Percentiles rank a stretch among this genome's conserved stretches.
These are phyloP conservation scores for Bipolaris oryzae DNA, from an alignment of 2,329 filamentous ascomycete genomes.

Conservation along the genomic window DNA sequence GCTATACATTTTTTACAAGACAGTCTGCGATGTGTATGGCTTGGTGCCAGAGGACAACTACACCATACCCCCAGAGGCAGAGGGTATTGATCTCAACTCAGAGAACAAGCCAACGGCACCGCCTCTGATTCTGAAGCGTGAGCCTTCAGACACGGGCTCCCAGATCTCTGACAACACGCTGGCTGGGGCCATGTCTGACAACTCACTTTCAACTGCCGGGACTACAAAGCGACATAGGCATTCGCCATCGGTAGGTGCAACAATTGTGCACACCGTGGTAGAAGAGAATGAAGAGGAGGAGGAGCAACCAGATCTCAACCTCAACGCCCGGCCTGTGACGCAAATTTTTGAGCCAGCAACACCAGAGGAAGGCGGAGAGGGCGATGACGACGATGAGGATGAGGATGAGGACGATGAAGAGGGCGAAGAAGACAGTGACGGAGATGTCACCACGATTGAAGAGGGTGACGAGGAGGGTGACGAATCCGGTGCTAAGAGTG, in stretches of 20 bases:
- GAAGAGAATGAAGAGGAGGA: constrained; percentile 80
- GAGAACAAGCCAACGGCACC: constrained; percentile 53
- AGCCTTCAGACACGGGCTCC: constrained; percentile 33
- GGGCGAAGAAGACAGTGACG: constrained; percentile 3
- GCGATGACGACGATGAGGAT: constrained; percentile 18
- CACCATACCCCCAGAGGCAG: constrained; percentile 90
- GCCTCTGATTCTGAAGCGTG: constrained; percentile 47
- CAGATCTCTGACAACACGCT: constrained; percentile 28
- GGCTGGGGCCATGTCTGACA: constrained; percentile 44
- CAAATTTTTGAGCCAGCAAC: constrained; percentile 26
- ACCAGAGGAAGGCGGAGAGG: constrained; percentile 15
- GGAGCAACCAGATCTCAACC: constrained; percentile 19
- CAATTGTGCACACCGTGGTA: constrained; percentile 76
- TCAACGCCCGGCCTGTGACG: constrained; percentile 21
- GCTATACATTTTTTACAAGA: constrained; percentile 95
- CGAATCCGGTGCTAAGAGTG: too few species aligned
- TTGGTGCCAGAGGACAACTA: constrained; percentile 93
- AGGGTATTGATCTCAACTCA: constrained; percentile 63
- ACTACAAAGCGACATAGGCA: constrained; percentile 85
- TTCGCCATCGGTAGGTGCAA: constrained; percentile 77
- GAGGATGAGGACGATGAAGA: constrained; percentile 20
- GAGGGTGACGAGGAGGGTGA: constrained; percentile 21
- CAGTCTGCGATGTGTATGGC: constrained; percentile 89
- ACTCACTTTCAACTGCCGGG: constrained; percentile 61
- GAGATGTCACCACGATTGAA: constrained; percentile 6